Evolutionary conservation across 2,329 filamentous ascomycete species (phyloP).

Genomic region (Penicillium sp.): DNA sequence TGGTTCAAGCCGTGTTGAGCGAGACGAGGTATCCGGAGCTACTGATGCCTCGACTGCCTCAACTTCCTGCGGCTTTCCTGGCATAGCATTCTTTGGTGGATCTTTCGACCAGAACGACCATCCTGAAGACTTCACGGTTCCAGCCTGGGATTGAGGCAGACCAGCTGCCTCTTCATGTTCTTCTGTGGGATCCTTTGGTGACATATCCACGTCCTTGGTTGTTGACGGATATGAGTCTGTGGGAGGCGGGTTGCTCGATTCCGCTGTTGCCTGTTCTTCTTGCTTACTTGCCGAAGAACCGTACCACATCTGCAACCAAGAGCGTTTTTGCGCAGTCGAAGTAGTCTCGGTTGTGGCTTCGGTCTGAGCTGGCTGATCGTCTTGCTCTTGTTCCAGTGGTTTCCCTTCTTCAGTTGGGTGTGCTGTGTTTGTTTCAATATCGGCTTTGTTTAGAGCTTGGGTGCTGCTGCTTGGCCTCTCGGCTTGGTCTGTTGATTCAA

Average conservation of each 20-base stretch:
- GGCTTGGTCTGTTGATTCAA: conserved; percentile 15
- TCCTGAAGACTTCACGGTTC: conserved; percentile 32
- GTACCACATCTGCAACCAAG: conserved; percentile 49
- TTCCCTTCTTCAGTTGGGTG: not conserved
- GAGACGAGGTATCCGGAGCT: conserved; percentile 18
- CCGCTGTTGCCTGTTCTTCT: conserved; percentile 23
- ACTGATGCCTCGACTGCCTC: conserved; percentile 27
- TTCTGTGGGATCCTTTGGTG: conserved; percentile 18
- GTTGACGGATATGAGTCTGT: conserved; percentile 10
- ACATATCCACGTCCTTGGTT: conserved; percentile 14
- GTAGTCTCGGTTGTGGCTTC: conserved; percentile 5
- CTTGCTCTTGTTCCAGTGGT: conserved; percentile 10
- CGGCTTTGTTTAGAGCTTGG: conserved; percentile 5
- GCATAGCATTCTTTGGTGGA: conserved; percentile 25
- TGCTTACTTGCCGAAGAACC: conserved; percentile 28
- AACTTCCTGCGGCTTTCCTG: conserved; percentile 26
- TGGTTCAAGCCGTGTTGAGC: conserved; percentile 17
- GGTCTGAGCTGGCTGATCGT: conserved; percentile 1
- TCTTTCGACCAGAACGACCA: conserved; percentile 47
- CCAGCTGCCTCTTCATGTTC: conserved; percentile 23
- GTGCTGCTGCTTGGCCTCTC: conserved; percentile 9
- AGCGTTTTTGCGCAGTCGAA: conserved; percentile 36
- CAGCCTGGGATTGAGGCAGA: conserved; percentile 23
- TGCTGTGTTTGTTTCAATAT: not conserved
- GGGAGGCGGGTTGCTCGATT: conserved; percentile 7